Conservation (phyloP, 345 rosid genomes). For the Xanthoceras sorbifolium region DNA sequence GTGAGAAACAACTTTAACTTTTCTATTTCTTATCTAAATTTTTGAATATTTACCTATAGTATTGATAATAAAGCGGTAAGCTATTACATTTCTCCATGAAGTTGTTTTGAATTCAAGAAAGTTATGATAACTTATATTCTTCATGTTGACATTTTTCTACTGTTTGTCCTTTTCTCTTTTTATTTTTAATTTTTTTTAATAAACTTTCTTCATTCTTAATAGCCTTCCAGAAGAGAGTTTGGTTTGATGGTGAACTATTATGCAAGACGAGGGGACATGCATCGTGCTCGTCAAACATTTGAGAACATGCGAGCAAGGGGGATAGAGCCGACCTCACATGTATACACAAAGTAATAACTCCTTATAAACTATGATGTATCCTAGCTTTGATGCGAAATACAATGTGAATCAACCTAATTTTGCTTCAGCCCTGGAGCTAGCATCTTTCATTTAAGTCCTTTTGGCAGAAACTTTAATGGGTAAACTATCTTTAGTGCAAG, state of each 20-base stretch:
- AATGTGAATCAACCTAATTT: background rate
- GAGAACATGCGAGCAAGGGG: conserved; percentile 94
- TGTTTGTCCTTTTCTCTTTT: background rate
- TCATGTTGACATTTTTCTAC: background rate
- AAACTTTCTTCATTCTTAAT: too few relatives aligned
- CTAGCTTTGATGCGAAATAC: background rate
- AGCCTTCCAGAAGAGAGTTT: conserved; percentile 98
- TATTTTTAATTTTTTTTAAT: background rate
- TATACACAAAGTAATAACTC: conserved; percentile 71
- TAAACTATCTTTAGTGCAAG: background rate
- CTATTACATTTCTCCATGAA: background rate
- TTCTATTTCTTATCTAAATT: background rate
- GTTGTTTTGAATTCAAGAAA: background rate
- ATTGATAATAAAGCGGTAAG: background rate
- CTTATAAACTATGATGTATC: conserved; percentile 1
- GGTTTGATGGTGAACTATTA: conserved; percentile 92
- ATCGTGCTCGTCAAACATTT: conserved; percentile 90
- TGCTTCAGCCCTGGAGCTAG: conserved; percentile 4
- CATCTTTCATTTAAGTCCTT: background rate
- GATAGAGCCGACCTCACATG: conserved; percentile 86
- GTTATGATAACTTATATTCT: background rate
- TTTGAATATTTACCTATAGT: background rate
- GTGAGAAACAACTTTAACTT: background rate
- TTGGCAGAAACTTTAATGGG: background rate
- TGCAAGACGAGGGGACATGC: conserved; percentile 95